A percentile compares a stretch with the other conserved stretches of the same genome.
phyloP scores from a whole-genome alignment of 257 asterid species.

The Jacaranda copaia region DNA sequence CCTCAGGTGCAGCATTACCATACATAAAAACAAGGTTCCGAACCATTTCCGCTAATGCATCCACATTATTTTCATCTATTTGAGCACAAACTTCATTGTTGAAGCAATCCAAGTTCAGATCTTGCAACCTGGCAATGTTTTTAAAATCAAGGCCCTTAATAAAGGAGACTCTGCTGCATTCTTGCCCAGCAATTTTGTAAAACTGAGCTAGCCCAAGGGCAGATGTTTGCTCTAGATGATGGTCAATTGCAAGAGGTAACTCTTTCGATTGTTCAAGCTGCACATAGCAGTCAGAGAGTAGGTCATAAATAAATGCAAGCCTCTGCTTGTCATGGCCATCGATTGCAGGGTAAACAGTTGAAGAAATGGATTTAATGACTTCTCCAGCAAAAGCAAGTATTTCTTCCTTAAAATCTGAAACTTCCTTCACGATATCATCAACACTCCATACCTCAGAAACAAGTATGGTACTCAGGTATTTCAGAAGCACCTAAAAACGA shows the following conservation, averaged over 20 bases:
- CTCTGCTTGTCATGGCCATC: constrained; percentile 87
- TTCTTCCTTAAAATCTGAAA: constrained; percentile 65
- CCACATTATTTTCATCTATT: constrained; percentile 73
- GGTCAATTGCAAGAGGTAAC: constrained; percentile 39
- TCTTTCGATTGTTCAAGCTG: constrained; percentile 55
- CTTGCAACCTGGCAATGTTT: constrained; percentile 77
- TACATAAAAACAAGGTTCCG: constrained; percentile 60
- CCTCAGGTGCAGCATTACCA: constrained; percentile 59
- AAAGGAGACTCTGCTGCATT: constrained; percentile 78
- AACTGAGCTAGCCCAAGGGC: constrained; percentile 53
- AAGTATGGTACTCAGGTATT: constrained; percentile 72
- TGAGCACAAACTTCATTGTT: constrained; percentile 74
- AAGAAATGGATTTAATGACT: constrained; percentile 60
- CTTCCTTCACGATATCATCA: constrained; percentile 69
- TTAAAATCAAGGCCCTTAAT: constrained; percentile 75
- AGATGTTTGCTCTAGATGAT: constrained; percentile 40
- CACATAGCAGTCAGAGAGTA: constrained; percentile 84
- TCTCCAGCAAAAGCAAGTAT: constrained; percentile 68
- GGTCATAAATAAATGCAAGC: constrained; percentile 76
- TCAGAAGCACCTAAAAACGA: constrained; percentile 75
- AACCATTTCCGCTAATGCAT: constrained; percentile 85
- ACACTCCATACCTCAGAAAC: constrained; percentile 78
- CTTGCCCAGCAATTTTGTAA: constrained; percentile 66
- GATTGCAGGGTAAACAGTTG: constrained; percentile 70
- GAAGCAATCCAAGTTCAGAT: constrained; percentile 72